A percentile compares a stretch with the other conserved stretches of the same genome.
These are phyloP conservation scores for Penicillium sp. DNA, from an alignment of 2,329 filamentous ascomycete genomes.

Conservation along the genomic window DNA sequence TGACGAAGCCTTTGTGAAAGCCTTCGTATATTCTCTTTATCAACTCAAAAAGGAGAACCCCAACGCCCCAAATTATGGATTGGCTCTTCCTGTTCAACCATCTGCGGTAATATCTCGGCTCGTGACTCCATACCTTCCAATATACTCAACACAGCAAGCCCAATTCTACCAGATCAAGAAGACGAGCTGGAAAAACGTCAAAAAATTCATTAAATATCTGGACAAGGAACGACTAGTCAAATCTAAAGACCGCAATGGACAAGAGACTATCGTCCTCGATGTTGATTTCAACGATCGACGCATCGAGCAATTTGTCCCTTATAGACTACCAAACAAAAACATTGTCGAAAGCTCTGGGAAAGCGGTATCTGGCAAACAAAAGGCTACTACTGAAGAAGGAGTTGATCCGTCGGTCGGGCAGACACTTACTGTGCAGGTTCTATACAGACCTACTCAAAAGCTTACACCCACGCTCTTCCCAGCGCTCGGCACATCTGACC, in stretches of 20 bases:
- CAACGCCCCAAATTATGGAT: constrained; percentile 48
- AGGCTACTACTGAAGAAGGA: constrained; percentile 22
- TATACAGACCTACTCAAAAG: constrained; percentile 57
- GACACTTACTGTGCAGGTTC: constrained; percentile 45
- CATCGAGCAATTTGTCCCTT: constrained; percentile 57
- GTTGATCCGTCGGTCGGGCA: constrained; percentile 43
- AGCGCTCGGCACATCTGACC: constrained; percentile 43
- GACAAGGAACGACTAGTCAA: constrained; percentile 63
- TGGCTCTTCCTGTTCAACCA: constrained; percentile 61
- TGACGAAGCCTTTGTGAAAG: constrained; percentile 61
- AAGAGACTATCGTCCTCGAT: constrained; percentile 61
- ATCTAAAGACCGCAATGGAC: constrained; percentile 60
- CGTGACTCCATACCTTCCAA: constrained; percentile 63
- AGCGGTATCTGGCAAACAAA: constrained; percentile 26
- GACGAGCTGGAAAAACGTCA: constrained; percentile 66
- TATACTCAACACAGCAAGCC: constrained; percentile 52
- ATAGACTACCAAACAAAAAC: constrained; percentile 59
- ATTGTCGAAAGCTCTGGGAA: constrained; percentile 40
- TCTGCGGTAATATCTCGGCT: constrained; percentile 61
- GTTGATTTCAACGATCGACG: constrained; percentile 59
- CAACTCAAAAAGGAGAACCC: constrained; percentile 57
- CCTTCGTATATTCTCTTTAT: constrained; percentile 61
- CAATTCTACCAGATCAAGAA: constrained; percentile 65
- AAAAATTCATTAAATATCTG: constrained; percentile 65
- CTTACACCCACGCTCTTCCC: constrained; percentile 54